A percentile compares a stretch with the other conserved stretches of the same genome.
phyloP scores from a whole-genome alignment of 768 basidiomycete genomes.

The Hypholoma sublateritium region DNA sequence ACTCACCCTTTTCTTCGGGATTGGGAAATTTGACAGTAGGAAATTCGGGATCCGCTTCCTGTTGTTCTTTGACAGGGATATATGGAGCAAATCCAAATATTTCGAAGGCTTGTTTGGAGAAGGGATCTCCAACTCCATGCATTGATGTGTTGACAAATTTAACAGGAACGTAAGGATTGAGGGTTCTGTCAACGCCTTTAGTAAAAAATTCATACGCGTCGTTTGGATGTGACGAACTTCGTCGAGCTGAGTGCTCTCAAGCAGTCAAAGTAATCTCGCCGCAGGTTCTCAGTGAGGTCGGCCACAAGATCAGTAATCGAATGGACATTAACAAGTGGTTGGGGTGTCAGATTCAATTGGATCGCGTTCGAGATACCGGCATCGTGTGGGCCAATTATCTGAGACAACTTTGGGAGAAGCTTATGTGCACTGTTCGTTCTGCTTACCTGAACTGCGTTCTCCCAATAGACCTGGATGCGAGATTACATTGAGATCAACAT shows the following conservation, averaged over 20 bases:
- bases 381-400: slow-evolving; percentile 89
- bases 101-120: slow-evolving; percentile 56
- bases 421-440: neutral
- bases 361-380: slow-evolving; percentile 72
- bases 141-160: slow-evolving; percentile 87
- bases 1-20: slow-evolving; percentile 83
- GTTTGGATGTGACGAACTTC: slow-evolving; percentile 16
- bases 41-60: slow-evolving; percentile 79
- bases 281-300: slow-evolving; percentile 61
- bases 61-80: slow-evolving; percentile 65
- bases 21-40: slow-evolving; percentile 86
- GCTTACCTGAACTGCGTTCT: slow-evolving; percentile 78
- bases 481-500: slow-evolving; percentile 2
- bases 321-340: slow-evolving; percentile 37
- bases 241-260: slow-evolving; percentile 28
- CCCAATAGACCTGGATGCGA: slow-evolving; percentile 74
- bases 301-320: slow-evolving; percentile 43
- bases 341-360: slow-evolving; percentile 55
- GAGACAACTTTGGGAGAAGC: slow-evolving; percentile 3
- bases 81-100: slow-evolving; percentile 59
- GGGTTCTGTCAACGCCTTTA: slow-evolving; percentile 19
- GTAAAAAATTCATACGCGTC: too few species aligned
- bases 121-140: slow-evolving; percentile 83
- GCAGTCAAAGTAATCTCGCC: slow-evolving; percentile 53
- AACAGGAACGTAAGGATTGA: slow-evolving; percentile 39